phyloP scores from a whole-genome alignment of 2,329 filamentous ascomycete genomes.

The Aspergillus brasiliensis region DNA sequence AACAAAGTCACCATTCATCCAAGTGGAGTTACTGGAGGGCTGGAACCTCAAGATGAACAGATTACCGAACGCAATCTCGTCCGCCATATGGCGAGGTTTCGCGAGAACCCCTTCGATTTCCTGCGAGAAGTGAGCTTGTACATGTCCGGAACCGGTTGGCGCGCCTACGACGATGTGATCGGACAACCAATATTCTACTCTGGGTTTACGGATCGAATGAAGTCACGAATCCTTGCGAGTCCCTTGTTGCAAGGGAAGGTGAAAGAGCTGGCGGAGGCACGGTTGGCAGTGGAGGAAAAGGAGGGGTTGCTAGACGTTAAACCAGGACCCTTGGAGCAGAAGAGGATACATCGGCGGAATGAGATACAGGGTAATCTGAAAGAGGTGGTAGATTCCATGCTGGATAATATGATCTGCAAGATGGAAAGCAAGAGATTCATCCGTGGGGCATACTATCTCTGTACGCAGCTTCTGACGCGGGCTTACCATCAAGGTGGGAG shows the following conservation, averaged over 20 bases:
- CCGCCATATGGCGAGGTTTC: conserved; percentile 83
- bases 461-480: conserved; percentile 82
- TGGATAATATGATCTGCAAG: conserved; percentile 98
- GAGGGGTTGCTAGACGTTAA: conserved; percentile 65
- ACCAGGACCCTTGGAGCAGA: conserved; percentile 32
- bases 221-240: conserved; percentile 71
- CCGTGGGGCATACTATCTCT: conserved; percentile 84
- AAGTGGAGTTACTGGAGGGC: conserved; percentile 58
- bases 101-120: conserved; percentile 72
- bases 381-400: conserved; percentile 82
- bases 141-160: conserved; percentile 91
- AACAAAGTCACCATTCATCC: conserved; percentile 75
- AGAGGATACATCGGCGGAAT: conserved; percentile 39
- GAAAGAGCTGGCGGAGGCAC: conserved; percentile 70
- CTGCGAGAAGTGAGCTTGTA: conserved; percentile 91
- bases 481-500: conserved; percentile 84
- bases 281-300: conserved; percentile 73
- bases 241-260: conserved; percentile 75
- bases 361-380: conserved; percentile 73
- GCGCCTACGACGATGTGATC: conserved; percentile 85
- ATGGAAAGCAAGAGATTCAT: conserved; percentile 96
- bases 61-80: conserved; percentile 53
- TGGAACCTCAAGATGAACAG: conserved; percentile 45
- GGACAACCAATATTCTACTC: conserved; percentile 92
- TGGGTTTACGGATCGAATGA: conserved; percentile 91